Base-by-base conservation (phyloP, 768 basidiomycete genomes). In the Cystofilobasidium capitatum region DNA sequence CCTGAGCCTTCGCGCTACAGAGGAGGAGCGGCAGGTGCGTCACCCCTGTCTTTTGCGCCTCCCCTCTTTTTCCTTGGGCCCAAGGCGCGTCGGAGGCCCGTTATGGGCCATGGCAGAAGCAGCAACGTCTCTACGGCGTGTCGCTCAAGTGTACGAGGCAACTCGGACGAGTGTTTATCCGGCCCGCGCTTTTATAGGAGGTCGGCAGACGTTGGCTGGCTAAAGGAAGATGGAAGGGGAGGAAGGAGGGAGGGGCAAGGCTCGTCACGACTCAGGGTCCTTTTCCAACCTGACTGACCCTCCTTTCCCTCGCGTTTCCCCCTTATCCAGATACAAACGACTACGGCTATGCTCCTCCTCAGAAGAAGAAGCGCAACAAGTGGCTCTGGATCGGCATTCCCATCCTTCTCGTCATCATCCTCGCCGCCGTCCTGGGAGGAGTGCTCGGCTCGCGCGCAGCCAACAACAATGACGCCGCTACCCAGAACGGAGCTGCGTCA, bases 381-480 rank as follows among this genome's bases (percentile, higher is more conserved):
- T 78, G 78, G 79, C 67, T 78, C 24, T 75, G 74, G 71, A 74
- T 79, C 69, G 78, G 77, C 67, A 57, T 76, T 14, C 75, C 76
- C 58, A 49, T 81, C 55, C 62, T 75, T 5, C 22, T 74, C 51
- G 54, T 78, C 68, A 60, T 76, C 64, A 71, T 80, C 71, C 77
- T 81, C 69, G 81, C 70, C 40, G 80, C 79, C 51, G 79, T 81
- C 55, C 72, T 81, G 45, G 93, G 88, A 39, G 91, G 87, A 71
- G 83, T 97, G 54, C 71, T 97, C 33, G 92, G 88, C 45, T 83
- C 84, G 57, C 83, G 83, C 55, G 77, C 81, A 17, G 75, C 77
- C 72, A 82, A 81, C 66, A 79, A 79, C 44, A 80, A 76, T 69
- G 73, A 70, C 58, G 59, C 71, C 66, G 74, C 69, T 35, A 69